Conservation (phyloP, 495 filamentous ascomycete genomes). For the Hypoxylon rickii region DNA sequence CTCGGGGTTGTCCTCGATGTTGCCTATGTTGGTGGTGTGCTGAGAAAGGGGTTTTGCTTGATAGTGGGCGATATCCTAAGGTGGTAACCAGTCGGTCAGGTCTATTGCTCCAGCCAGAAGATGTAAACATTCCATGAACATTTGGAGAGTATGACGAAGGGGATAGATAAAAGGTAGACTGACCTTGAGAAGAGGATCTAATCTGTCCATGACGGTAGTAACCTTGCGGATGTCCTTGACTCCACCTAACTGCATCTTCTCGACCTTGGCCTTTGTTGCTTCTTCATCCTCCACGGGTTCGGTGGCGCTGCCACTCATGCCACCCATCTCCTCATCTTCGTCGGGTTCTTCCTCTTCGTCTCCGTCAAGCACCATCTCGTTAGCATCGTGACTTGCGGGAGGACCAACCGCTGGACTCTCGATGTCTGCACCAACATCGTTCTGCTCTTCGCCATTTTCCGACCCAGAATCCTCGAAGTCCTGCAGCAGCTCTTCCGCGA, state of each 20-base stretch:
- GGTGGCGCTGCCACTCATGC: constrained; percentile 41
- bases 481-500: constrained; percentile 81
- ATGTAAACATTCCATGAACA: constrained; percentile 53
- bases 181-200: constrained; percentile 79
- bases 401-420: constrained; percentile 34
- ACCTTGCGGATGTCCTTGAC: constrained; percentile 77
- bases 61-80: constrained; percentile 76
- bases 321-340: constrained; percentile 62
- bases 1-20: constrained; percentile 83
- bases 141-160: constrained; percentile 15
- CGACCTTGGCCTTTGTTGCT: constrained; percentile 71
- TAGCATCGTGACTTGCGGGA: constrained; percentile 35
- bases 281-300: constrained; percentile 65
- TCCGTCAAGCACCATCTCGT: constrained; percentile 47
- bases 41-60: constrained; percentile 69
- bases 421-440: constrained; percentile 48
- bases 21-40: constrained; percentile 66
- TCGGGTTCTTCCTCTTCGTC: constrained; percentile 53
- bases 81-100: constrained; percentile 62
- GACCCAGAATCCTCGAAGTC: constrained; percentile 84
- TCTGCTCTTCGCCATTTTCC: constrained; percentile 59
- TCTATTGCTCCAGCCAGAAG: constrained; percentile 49
- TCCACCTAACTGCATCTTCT: constrained; percentile 75
- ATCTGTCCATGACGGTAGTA: constrained; percentile 72
- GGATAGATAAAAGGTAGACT: constrained; percentile 42